Evolutionary conservation across 257 asterid genomes (phyloP).

Genomic region (Nyctanthes arbortristis): DNA sequence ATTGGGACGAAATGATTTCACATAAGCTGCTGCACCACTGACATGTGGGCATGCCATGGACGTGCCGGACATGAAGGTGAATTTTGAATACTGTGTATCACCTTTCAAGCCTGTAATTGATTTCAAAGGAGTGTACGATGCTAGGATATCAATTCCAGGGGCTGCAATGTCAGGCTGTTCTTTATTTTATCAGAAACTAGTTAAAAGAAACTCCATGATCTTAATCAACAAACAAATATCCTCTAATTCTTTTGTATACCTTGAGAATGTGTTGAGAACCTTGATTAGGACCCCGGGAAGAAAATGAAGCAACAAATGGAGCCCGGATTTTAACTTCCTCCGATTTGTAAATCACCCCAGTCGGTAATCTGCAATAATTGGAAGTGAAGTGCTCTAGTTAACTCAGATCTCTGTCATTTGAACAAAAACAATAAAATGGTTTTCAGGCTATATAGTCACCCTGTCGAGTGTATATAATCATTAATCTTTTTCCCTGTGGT

Average conservation of each 20-base stretch:
- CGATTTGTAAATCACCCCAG: constrained; percentile 65
- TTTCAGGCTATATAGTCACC: constrained; percentile 30
- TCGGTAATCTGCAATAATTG: constrained; percentile 58
- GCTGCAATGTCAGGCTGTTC: constrained; percentile 87
- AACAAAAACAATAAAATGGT: not conserved
- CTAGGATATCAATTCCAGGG: constrained; percentile 91
- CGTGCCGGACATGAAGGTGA: constrained; percentile 89
- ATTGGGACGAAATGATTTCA: constrained; percentile 72
- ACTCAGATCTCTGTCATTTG: not conserved
- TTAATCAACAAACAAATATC: not conserved
- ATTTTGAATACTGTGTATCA: constrained; percentile 62
- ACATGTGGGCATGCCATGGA: constrained; percentile 97
- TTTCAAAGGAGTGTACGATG: constrained; percentile 72
- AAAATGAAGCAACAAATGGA: constrained; percentile 81
- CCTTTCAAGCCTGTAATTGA: constrained; percentile 75
- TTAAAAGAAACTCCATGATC: constrained; percentile 2
- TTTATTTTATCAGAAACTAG: constrained; percentile 14
- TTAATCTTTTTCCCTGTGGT: constrained; percentile 50
- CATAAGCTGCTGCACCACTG: constrained; percentile 79
- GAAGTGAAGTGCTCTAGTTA: not conserved
- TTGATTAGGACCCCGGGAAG: constrained; percentile 83
- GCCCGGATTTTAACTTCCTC: constrained; percentile 63
- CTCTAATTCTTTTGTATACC: constrained; percentile 38
- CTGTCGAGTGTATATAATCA: constrained; percentile 58
- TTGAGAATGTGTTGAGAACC: constrained; percentile 64